These are phyloP conservation scores for Cytidiella melzeri DNA, from an alignment of 768 basidiomycete species.

Conservation along the genomic window DNA sequence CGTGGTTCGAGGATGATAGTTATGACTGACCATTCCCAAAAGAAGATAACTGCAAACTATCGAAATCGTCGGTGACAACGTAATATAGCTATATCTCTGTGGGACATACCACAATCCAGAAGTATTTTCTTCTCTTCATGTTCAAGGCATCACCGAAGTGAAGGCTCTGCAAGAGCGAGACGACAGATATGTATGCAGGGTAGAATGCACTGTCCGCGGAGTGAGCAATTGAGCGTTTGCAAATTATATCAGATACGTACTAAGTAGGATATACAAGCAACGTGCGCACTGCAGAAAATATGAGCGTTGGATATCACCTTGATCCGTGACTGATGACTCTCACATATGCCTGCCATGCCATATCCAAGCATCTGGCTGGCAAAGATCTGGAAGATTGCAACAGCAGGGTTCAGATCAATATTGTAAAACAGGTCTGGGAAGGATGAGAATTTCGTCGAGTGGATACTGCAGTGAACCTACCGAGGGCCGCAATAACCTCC, in stretches of 20 bases:
- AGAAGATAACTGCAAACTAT: slow-evolving; percentile 39
- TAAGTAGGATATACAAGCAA: slow-evolving; percentile 49
- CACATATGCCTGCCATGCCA: slow-evolving; percentile 26
- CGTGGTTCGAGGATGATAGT: background rate
- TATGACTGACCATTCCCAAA: slow-evolving; percentile 39
- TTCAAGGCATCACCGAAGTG: slow-evolving; percentile 47
- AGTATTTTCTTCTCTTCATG: slow-evolving; percentile 42
- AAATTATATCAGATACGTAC: slow-evolving; percentile 21
- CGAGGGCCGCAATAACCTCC: slow-evolving; percentile 53
- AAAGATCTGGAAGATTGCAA: slow-evolving; percentile 52
- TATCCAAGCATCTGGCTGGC: slow-evolving; percentile 37
- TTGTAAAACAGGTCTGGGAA: slow-evolving; percentile 45
- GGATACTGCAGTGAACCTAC: slow-evolving; percentile 16
- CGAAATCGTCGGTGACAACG: background rate
- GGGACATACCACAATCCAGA: slow-evolving; percentile 45
- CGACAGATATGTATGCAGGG: slow-evolving; percentile 45
- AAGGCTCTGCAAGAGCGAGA: slow-evolving; percentile 46
- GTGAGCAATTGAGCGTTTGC: too few species aligned
- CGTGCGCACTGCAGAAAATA: slow-evolving; percentile 31
- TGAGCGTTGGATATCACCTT: background rate
- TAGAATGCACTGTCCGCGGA: slow-evolving; percentile 43
- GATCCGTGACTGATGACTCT: slow-evolving; percentile 9
- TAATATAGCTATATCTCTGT: background rate
- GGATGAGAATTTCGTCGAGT: background rate
- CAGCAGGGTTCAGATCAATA: slow-evolving; percentile 39